Percentiles rank a stretch among this genome's conserved stretches.
Evolutionary conservation across 1,284 basidiomycete species (phyloP).

Genomic region (Puccinia triticina): DNA sequence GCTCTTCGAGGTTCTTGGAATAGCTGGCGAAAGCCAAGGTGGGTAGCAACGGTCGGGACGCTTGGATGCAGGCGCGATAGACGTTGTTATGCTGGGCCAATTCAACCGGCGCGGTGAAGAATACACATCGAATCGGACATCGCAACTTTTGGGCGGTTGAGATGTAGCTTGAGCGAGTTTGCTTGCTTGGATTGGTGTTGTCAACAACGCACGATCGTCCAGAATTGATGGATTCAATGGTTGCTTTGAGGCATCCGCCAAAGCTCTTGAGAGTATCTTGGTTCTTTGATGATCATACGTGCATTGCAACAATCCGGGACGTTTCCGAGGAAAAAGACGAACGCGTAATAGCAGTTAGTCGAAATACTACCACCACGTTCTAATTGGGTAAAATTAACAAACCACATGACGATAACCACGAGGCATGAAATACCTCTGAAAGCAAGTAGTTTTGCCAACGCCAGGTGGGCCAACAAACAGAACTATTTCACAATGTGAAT

Average conservation of each 20-base stretch:
- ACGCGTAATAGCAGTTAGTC: neutral
- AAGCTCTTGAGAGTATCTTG: slow-evolving; percentile 78
- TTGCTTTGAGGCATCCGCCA: slow-evolving; percentile 73
- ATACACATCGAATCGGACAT: slow-evolving; percentile 63
- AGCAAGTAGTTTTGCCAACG: slow-evolving; percentile 84
- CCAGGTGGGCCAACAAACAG: slow-evolving; percentile 86
- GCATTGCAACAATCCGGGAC: neutral
- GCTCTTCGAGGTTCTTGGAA: slow-evolving; percentile 70
- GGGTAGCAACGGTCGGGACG: slow-evolving; percentile 65
- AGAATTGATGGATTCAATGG: slow-evolving; percentile 66
- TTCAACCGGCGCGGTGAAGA: slow-evolving; percentile 72
- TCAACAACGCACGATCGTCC: slow-evolving; percentile 76
- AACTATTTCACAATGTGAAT: slow-evolving; percentile 66
- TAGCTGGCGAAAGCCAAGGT: slow-evolving; percentile 70
- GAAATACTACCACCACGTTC: neutral
- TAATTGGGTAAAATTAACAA: slow-evolving; percentile 50
- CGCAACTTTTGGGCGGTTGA: slow-evolving; percentile 51
- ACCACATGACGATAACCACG: slow-evolving; percentile 72
- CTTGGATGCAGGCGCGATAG: slow-evolving; percentile 65
- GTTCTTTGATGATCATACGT: slow-evolving; percentile 63
- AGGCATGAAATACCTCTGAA: slow-evolving; percentile 70
- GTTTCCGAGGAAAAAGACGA: neutral
- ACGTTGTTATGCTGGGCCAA: slow-evolving; percentile 87
- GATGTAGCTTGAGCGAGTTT: slow-evolving; percentile 68
- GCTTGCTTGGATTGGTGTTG: slow-evolving; percentile 56